phyloP scores from a whole-genome alignment of 2,329 filamentous ascomycete species.

The Berkeleyomyces basicola region DNA sequence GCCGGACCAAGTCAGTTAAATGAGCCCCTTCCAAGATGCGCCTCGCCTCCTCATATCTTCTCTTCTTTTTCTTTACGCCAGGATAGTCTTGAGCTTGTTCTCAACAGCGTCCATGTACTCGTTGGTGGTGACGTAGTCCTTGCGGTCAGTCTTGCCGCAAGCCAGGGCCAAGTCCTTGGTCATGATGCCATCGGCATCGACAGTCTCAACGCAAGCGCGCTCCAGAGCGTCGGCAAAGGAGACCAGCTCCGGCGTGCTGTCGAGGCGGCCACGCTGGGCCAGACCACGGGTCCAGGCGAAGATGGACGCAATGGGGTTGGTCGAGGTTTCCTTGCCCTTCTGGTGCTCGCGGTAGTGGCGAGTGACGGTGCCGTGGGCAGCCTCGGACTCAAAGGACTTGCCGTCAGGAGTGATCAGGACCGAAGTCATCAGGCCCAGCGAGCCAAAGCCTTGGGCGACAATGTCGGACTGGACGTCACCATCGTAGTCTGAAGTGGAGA shows the following conservation, averaged over 20 bases:
- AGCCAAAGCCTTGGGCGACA: conserved; percentile 94
- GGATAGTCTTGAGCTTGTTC: conserved; percentile 62
- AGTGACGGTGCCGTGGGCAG: conserved; percentile 94
- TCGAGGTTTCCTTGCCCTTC: conserved; percentile 92
- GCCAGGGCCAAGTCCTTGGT: conserved; percentile 97
- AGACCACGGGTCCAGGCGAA: conserved; percentile 97
- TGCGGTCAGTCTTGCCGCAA: conserved; percentile 70
- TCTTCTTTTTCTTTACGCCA: conserved; percentile 22
- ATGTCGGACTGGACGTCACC: conserved; percentile 98
- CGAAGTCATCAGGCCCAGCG: conserved; percentile 94
- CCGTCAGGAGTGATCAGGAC: conserved; percentile 93
- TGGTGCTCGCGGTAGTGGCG: conserved; percentile 98
- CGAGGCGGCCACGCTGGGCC: conserved; percentile 80
- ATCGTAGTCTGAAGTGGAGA: conserved; percentile 60
- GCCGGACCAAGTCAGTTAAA: background rate
- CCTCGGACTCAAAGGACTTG: conserved; percentile 93
- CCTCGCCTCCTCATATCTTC: background rate
- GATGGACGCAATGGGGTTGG: conserved; percentile 97
- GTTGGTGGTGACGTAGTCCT: conserved; percentile 77
- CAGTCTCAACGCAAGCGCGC: conserved; percentile 84
- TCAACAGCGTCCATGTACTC: conserved; percentile 91
- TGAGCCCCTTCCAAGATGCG: background rate
- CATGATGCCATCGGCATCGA: conserved; percentile 91
- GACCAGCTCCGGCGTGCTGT: conserved; percentile 80
- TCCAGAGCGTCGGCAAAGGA: conserved; percentile 85